A percentile compares a stretch with the other conserved stretches of the same genome.
Evolutionary conservation across 2,329 filamentous ascomycete genomes (phyloP).

Genomic region (Hymenoscyphus scutula): DNA sequence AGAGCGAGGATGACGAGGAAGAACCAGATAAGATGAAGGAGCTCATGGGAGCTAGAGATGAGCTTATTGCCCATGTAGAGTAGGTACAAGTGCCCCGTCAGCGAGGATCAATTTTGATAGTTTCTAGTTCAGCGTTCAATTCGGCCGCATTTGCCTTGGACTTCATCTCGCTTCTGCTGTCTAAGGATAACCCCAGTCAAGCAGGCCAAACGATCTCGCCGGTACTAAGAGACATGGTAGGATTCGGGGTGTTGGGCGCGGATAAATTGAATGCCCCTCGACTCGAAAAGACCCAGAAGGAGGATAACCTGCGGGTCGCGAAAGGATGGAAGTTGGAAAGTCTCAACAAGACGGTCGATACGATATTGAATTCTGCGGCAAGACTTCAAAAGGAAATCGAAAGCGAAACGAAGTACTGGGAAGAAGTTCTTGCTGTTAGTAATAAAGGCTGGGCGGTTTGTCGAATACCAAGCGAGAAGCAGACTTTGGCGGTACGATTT

Average conservation of each 20-base stretch:
- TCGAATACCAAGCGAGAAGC: slow-evolving; percentile 68
- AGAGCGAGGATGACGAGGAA: slow-evolving; percentile 47
- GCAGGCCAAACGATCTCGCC: slow-evolving; percentile 69
- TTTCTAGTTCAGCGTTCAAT: slow-evolving; percentile 47
- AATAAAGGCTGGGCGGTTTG: slow-evolving; percentile 85
- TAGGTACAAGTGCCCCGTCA: slow-evolving; percentile 36
- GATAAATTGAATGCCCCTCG: slow-evolving; percentile 63
- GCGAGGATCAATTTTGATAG: slow-evolving; percentile 19
- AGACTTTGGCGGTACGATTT: slow-evolving; percentile 80
- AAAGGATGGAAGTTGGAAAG: slow-evolving; percentile 77
- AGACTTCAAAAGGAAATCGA: slow-evolving; percentile 74
- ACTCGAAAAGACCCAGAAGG: slow-evolving; percentile 51
- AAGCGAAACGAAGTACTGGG: slow-evolving; percentile 85
- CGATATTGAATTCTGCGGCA: slow-evolving; percentile 67
- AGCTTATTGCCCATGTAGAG: slow-evolving; percentile 59
- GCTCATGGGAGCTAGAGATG: slow-evolving; percentile 49
- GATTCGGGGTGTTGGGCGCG: slow-evolving; percentile 70
- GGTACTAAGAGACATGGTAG: slow-evolving; percentile 66
- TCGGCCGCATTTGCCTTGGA: slow-evolving; percentile 71
- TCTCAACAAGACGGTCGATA: slow-evolving; percentile 71
- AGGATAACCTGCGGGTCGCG: slow-evolving; percentile 56
- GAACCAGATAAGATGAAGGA: slow-evolving; percentile 38
- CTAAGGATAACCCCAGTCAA: slow-evolving; percentile 73
- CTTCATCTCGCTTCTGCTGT: slow-evolving; percentile 77
- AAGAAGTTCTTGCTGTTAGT: slow-evolving; percentile 76